phyloP scores from a whole-genome alignment of 75 land plant species.

The Selaginella moellendorffii region DNA sequence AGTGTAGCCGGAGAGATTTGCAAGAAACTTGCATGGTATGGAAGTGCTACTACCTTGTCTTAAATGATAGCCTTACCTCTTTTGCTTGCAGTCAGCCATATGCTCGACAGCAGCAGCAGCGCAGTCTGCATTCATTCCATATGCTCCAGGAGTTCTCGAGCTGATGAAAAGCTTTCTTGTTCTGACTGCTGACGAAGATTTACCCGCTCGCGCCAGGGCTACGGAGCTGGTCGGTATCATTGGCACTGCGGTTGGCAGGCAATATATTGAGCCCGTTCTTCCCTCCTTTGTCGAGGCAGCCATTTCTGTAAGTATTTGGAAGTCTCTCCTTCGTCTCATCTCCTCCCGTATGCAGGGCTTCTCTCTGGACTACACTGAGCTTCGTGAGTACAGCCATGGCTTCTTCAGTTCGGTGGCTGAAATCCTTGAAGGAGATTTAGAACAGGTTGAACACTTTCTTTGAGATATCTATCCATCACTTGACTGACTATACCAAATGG shows the following conservation, averaged over 20 bases:
- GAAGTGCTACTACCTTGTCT: no score
- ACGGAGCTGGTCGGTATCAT: constrained; percentile 92
- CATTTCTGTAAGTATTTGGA: constrained; percentile 37
- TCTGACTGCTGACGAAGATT: constrained; percentile 79
- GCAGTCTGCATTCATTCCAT: constrained; percentile 70
- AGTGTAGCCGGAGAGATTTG: constrained; percentile 57
- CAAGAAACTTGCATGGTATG: constrained; percentile 98
- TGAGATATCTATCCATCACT: no score
- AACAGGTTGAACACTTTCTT: no score
- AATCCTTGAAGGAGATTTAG: constrained; percentile 62
- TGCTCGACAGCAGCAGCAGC: constrained; percentile 93
- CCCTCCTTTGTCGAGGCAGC: constrained; percentile 92
- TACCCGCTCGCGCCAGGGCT: constrained; percentile 76
- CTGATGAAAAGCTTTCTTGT: constrained; percentile 80
- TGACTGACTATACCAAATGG: background rate
- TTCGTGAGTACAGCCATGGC: constrained; percentile 93
- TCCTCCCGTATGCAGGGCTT: constrained; percentile 47
- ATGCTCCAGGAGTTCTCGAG: constrained; percentile 69
- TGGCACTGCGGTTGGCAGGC: constrained; percentile 73
- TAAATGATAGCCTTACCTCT: no score
- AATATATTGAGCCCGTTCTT: constrained; percentile 57
- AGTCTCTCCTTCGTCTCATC: background rate
- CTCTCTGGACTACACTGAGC: constrained; percentile 75
- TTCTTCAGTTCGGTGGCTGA: constrained; percentile 95
- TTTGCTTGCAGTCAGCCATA: constrained; percentile 73